Evolutionary conservation across 495 filamentous ascomycete species (phyloP).

Genomic region (Tuber magnatum): DNA sequence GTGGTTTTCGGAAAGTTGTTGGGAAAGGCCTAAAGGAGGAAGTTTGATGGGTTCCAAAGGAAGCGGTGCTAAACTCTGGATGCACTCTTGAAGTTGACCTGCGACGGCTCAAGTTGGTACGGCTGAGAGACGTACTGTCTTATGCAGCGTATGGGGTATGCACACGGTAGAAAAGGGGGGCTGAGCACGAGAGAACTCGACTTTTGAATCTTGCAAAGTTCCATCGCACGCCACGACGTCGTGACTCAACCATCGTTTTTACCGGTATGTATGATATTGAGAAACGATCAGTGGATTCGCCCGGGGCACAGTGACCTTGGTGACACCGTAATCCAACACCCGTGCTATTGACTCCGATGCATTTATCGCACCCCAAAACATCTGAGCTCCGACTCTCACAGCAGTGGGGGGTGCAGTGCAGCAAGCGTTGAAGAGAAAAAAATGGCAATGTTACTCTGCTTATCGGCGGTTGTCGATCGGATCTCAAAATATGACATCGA

Average conservation of each 20-base stretch:
- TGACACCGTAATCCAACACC: background rate
- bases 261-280: too few relatives aligned
- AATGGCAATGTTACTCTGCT: background rate
- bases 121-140: background rate
- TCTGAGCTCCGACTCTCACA: background rate
- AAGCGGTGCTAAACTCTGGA: background rate
- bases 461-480: background rate
- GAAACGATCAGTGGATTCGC: background rate
- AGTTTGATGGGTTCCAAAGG: background rate
- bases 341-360: background rate
- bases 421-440: background rate
- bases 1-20: background rate
- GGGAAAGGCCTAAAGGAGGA: background rate
- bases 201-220: background rate
- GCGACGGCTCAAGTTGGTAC: background rate
- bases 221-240: background rate
- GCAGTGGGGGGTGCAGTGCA: background rate
- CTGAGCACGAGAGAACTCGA: background rate
- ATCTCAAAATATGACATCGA: background rate
- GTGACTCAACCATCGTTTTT: background rate
- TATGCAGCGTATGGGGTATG: background rate
- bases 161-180: background rate
- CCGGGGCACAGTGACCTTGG: background rate
- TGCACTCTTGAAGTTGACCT: background rate
- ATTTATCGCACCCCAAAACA: background rate